Evolutionary conservation across 2,329 filamentous ascomycete species (phyloP), one percentile per base, ranked within the genome.

Genomic region (Phialophora chinensis): DNA sequence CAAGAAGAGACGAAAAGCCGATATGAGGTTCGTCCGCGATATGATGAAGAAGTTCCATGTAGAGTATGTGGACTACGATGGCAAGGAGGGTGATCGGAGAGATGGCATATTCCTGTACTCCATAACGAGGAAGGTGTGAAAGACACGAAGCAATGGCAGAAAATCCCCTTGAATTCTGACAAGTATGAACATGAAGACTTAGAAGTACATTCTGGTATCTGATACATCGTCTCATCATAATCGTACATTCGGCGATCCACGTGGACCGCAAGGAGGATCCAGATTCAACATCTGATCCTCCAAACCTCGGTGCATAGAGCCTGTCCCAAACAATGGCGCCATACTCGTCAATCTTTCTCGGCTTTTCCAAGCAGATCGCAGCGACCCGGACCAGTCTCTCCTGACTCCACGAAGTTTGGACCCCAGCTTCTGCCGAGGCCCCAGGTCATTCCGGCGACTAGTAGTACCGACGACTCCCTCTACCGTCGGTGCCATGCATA

Each of bases 1-100:
- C 84, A 98, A 97, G 84, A 94, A 92, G 81, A 85, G 95, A 72
- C 87, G 95, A 75, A 86, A 92, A 67, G 95, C 90, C 50, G 90
- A 93, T 75, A 84, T 89, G 81, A 86, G 90, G 66, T 92, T 92
- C 74, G 84, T 93, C 75, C 91, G 90, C 77, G 85, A 85, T 75
- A 88, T 89, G 17, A 87, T 83, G 75, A 92, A 90, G 79, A 78
- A 82, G 42, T 93, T 93, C 74, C 73, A 79, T 14, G 84, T 91
- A 20, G 82, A 84, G 42, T 87, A 90, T 73, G 77, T 91, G 44
- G 79, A 81, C 53, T 89, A 91, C 72, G 85, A 88, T 10, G 87
- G 89, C 69, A 79, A 60, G 25, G 69, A 72, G 4, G 50, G 84
- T 31, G 80, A 83, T 74, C 83, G 82, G 69, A 82, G 86, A 55